phyloP scores from a whole-genome alignment of 129 eudicot genomes.

The Calendula officinalis region DNA sequence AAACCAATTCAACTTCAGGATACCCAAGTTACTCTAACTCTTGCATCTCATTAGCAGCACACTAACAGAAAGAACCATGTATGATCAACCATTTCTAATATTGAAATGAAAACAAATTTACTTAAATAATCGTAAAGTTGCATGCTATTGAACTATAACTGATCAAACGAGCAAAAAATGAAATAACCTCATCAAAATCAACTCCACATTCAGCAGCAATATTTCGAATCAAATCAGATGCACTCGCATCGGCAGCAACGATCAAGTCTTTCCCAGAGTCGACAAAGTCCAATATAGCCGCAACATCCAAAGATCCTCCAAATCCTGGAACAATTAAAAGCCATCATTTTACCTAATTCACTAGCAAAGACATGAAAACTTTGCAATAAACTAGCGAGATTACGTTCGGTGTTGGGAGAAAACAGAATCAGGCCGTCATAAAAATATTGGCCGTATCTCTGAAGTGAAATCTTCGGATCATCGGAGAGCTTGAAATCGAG shows the following conservation, averaged over 20 bases:
- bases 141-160: too few species aligned
- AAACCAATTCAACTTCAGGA: too few species aligned
- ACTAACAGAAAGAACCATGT: too few species aligned
- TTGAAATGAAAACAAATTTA: too few species aligned
- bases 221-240: conserved; percentile 85
- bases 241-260: conserved; percentile 73
- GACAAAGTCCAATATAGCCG: conserved; percentile 68
- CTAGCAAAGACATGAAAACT: too few species aligned
- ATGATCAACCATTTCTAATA: neutral
- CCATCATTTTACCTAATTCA: conserved; percentile 25
- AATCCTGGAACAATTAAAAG: conserved; percentile 46
- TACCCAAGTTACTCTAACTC: too few species aligned
- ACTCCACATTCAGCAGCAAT: conserved; percentile 88
- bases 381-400: conserved; percentile 14
- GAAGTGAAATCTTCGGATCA: conserved; percentile 69
- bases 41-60: too few species aligned
- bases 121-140: too few species aligned
- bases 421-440: conserved; percentile 81
- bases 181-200: conserved; percentile 76
- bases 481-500: conserved; percentile 84
- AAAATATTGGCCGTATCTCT: conserved; percentile 74
- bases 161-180: neutral
- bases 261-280: conserved; percentile 92
- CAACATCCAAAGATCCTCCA: conserved; percentile 74
- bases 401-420: conserved; percentile 63